These are phyloP conservation scores for Buddleja alternifolia DNA, from an alignment of 257 asterid genomes.

Conservation along the genomic window DNA sequence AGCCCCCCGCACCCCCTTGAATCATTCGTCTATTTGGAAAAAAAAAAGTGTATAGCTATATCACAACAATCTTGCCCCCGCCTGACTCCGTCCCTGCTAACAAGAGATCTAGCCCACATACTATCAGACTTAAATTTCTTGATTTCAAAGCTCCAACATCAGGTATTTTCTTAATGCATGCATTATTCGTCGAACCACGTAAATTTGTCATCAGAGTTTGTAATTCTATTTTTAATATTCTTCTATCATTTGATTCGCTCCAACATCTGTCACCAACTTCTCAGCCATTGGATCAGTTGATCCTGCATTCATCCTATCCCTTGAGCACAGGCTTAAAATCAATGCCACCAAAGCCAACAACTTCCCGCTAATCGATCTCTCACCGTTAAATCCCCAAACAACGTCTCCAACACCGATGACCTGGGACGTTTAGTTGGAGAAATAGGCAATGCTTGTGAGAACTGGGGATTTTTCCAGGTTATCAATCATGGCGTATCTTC, in stretches of 20 bases:
- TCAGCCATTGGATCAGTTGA: slow-evolving; percentile 40
- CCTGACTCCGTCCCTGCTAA: no score
- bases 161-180: slow-evolving; percentile 41
- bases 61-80: no score
- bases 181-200: no score
- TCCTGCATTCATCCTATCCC: slow-evolving; percentile 35
- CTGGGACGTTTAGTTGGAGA: slow-evolving; percentile 31
- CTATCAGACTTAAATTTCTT: slow-evolving; percentile 40
- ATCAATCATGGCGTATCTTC: slow-evolving; percentile 54
- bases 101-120: slow-evolving; percentile 36
- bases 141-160: slow-evolving; percentile 53
- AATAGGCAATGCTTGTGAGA: slow-evolving; percentile 45
- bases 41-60: no score
- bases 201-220: no score
- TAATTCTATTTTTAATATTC: no score
- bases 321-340: slow-evolving; percentile 49
- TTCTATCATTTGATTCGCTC: no score
- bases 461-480: slow-evolving; percentile 67
- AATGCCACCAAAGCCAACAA: slow-evolving; percentile 35
- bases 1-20: no score
- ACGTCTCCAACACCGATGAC: not conserved
- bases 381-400: slow-evolving; percentile 13
- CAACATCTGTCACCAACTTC: no score
- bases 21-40: no score
- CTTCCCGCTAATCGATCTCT: slow-evolving; percentile 53